Evolutionary conservation across 1,284 basidiomycete genomes (phyloP).

Genomic region (Malassezia restricta): DNA sequence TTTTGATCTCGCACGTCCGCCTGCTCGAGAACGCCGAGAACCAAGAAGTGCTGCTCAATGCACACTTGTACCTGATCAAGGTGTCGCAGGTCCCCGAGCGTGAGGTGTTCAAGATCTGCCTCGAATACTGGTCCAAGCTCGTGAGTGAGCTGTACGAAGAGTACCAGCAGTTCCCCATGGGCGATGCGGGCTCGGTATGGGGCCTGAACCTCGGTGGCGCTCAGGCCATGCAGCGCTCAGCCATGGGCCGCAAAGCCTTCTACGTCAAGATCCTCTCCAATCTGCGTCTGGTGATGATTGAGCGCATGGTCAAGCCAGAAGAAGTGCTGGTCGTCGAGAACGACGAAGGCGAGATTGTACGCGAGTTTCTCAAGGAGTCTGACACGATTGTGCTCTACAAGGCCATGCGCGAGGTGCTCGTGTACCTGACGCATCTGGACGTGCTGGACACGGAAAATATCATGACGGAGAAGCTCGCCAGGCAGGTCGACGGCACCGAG

Average conservation of each 20-base stretch:
- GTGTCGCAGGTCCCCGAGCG: constrained; percentile 95
- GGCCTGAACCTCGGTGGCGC: constrained; percentile 57
- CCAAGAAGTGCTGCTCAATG: constrained; percentile 65
- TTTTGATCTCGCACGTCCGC: constrained; percentile 70
- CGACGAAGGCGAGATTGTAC: constrained; percentile 97
- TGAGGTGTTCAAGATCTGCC: constrained; percentile 97
- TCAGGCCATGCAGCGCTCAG: constrained; percentile 17
- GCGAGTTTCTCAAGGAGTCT: constrained; percentile 98
- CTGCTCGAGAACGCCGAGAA: constrained; percentile 83
- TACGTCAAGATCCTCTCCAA: constrained; percentile 82
- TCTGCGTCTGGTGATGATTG: constrained; percentile 87
- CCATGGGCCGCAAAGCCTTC: constrained; percentile 71
- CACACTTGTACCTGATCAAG: constrained; percentile 97
- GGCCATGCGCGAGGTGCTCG: constrained; percentile 88
- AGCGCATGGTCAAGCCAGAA: constrained; percentile 99
- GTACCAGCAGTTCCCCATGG: constrained; percentile 78
- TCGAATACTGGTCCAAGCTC: constrained; percentile 98
- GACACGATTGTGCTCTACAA: constrained; percentile 99
- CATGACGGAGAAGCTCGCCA: constrained; percentile 72
- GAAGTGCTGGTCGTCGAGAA: constrained; percentile 93
- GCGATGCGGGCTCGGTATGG: constrained; percentile 85
- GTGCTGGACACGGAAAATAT: constrained; percentile 92
- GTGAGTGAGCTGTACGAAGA: constrained; percentile 93
- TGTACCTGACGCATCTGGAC: constrained; percentile 90
- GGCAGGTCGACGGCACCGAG: constrained; percentile 92